These are phyloP conservation scores for Gynostemma pentaphyllum DNA, from an alignment of 306 rosid species.

Conservation along the genomic window DNA sequence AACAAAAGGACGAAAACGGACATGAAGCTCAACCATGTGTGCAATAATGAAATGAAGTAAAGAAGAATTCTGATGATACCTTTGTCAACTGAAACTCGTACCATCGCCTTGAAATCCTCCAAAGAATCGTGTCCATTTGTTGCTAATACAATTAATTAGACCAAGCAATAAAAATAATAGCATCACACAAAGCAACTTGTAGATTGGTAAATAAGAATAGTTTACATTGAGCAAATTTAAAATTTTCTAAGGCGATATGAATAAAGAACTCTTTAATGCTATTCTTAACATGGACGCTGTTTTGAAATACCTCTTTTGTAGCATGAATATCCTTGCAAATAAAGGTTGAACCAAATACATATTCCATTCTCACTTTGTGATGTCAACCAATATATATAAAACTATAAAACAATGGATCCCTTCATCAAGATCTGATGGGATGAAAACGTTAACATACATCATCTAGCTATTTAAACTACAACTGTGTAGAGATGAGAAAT, in stretches of 20 bases:
- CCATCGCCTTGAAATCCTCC: slow-evolving; percentile 94
- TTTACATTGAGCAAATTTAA: slow-evolving; percentile 10
- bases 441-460: not conserved
- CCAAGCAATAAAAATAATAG: no score
- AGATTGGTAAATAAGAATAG: slow-evolving; percentile 18
- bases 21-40: not conserved
- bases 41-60: not conserved
- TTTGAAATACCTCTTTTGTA: slow-evolving; percentile 73
- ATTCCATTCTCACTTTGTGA: slow-evolving; percentile 86
- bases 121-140: no score
- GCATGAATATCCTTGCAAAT: slow-evolving; percentile 74
- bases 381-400: slow-evolving; percentile 13
- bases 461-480: slow-evolving; percentile 9
- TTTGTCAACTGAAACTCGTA: slow-evolving; percentile 69
- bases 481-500: not conserved
- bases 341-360: slow-evolving; percentile 85
- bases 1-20: no score
- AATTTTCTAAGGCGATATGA: no score
- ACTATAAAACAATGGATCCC: not conserved
- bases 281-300: not conserved
- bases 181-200: slow-evolving; percentile 94
- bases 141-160: no score
- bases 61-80: slow-evolving; percentile 25
- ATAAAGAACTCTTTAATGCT: not conserved
- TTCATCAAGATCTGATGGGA: not conserved